Percentiles rank a stretch among this genome's conserved stretches.
These are phyloP conservation scores for Wickerhamomyces sp. DNA, from an alignment of 1,139 yeast genomes.

Conservation along the genomic window DNA sequence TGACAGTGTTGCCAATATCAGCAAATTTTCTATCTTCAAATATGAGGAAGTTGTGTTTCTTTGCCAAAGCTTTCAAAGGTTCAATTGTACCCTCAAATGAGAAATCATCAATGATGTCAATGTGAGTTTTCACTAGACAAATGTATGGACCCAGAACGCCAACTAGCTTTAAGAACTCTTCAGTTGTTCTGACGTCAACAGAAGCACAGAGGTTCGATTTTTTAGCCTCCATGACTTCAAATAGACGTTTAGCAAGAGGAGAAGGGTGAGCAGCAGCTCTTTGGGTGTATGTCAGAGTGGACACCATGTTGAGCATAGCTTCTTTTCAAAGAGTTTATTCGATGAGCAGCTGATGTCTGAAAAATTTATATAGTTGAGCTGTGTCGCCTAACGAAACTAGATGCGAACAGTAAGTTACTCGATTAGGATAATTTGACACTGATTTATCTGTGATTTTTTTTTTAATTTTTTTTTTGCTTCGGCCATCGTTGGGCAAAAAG, in stretches of 20 bases:
- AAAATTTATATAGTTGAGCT: no score
- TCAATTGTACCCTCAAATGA: conserved; percentile 69
- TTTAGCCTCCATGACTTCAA: conserved; percentile 71
- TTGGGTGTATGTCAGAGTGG: conserved; percentile 46
- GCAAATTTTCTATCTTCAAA: conserved; percentile 98
- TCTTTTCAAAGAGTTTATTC: no score
- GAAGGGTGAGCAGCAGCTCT: conserved; percentile 72
- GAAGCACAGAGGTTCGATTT: conserved; percentile 93
- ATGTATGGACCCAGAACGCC: conserved; percentile 87
- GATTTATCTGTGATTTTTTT: no score
- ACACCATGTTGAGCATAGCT: conserved; percentile 14
- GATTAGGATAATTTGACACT: no score
- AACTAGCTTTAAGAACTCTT: conserved; percentile 63
- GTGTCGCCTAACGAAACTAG: no score
- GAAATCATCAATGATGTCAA: conserved; percentile 89
- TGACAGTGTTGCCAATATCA: conserved; percentile 97
- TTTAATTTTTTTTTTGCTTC: no score
- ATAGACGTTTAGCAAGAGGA: conserved; percentile 72
- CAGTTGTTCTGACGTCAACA: conserved; percentile 80
- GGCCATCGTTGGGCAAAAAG: no score
- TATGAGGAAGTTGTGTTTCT: conserved; percentile 77
- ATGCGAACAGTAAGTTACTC: no score
- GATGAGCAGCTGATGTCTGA: no score
- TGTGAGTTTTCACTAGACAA: conserved; percentile 90
- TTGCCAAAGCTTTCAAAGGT: conserved; percentile 66